Percentiles rank a stretch among this genome's conserved stretches.
Conservation (phyloP, 2,329 filamentous ascomycete species). For the Blastomyces parvus region DNA sequence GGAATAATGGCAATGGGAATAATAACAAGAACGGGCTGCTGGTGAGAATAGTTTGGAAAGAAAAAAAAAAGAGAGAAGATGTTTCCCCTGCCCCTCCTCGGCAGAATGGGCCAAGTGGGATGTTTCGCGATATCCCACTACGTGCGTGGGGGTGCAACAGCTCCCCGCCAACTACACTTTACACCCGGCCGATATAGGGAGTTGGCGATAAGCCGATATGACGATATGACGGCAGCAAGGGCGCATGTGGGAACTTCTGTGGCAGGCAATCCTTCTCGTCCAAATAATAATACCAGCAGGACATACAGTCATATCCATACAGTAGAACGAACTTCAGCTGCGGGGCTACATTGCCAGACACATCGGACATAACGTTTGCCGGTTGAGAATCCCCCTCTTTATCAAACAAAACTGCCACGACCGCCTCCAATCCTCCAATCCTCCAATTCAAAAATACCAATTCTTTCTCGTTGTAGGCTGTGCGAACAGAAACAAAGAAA, state of each 20-base stretch:
- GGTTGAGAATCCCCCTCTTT: not conserved
- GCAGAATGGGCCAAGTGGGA: not conserved
- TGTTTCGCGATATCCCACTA: not conserved
- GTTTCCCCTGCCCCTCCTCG: not conserved
- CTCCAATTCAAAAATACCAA: no score
- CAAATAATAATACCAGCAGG: not conserved
- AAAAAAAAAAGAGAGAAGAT: no score
- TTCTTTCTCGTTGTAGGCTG: not conserved
- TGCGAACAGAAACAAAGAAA: not conserved
- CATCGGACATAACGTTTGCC: not conserved
- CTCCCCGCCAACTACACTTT: not conserved
- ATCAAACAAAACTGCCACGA: not conserved
- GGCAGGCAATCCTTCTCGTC: not conserved
- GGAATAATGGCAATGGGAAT: not conserved
- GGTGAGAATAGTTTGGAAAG: no score
- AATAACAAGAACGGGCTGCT: no score
- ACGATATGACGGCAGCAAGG: not conserved
- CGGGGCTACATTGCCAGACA: not conserved
- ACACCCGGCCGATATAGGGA: not conserved
- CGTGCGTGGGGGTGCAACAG: not conserved
- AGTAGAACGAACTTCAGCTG: not conserved
- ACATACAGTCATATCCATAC: no score
- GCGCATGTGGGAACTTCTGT: not conserved
- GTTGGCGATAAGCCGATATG: not conserved
- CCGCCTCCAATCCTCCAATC: not conserved